These are phyloP conservation scores for Eragrostis tef DNA, from an alignment of 202 grass and related monocot genomes.

Conservation along the genomic window DNA sequence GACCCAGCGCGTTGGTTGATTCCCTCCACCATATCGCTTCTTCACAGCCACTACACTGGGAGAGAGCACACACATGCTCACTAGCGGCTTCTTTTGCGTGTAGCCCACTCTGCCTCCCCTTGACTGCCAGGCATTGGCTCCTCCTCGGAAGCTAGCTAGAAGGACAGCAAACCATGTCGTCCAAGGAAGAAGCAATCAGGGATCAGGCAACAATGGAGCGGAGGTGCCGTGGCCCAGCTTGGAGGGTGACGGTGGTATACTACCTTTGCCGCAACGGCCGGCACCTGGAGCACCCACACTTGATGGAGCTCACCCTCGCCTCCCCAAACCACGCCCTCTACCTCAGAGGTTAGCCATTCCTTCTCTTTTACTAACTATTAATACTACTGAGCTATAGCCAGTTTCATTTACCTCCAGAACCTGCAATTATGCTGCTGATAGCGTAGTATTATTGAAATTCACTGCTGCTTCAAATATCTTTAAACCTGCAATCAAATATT, in stretches of 20 bases:
- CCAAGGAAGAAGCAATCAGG: background rate
- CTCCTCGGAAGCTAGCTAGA: background rate
- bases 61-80: background rate
- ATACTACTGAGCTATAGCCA: background rate
- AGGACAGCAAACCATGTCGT: background rate
- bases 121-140: background rate
- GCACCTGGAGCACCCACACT: slow-evolving; percentile 89
- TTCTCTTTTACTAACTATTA: background rate
- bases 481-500: background rate
- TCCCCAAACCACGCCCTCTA: slow-evolving; percentile 62
- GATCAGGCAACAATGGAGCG: background rate
- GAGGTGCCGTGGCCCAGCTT: background rate
- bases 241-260: slow-evolving; percentile 72
- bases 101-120: background rate
- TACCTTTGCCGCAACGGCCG: slow-evolving; percentile 73
- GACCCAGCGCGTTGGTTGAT: background rate
- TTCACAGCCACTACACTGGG: background rate
- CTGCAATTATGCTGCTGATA: background rate
- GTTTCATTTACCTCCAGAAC: background rate
- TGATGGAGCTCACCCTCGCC: slow-evolving; percentile 74
- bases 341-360: slow-evolving; percentile 62
- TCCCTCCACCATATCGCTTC: slow-evolving; percentile 1
- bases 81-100: no score
- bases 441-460: background rate
- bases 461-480: background rate